Evolutionary conservation across 73 alveolate species (phyloP), one percentile per base, ranked within the genome.

Genomic region (Paraurostyla sp.): DNA sequence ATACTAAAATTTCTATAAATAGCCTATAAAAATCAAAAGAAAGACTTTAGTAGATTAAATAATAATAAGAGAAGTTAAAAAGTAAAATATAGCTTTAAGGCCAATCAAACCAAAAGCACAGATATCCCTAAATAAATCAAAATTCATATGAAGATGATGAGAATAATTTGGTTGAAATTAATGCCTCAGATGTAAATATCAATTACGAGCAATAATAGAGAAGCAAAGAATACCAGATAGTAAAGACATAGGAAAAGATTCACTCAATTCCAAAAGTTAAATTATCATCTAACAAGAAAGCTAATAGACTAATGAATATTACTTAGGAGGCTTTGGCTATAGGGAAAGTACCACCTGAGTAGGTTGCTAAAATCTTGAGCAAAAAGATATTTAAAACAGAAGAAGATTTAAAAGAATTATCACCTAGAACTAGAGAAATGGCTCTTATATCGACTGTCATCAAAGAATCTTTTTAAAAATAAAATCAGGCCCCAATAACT

Each of bases 391-490:
- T 43, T 78, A 78, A 54, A 32, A 7, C 60, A 29, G 89, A 78
- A 25, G 4, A 49, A 4, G 68, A 45, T 73, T 30, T 45, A 49
- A 2, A 45, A 15, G 58, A 38, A 32, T 33, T 85, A 18, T 85
- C 91, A 13, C 92, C 92, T 49, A 41, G 92, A 50, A 48, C 92
- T n/a, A 69, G 42, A 25, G 92, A 85, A 30, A 65, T 85, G 82
- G 57, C 59, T 57, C 27, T 43, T 63, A 69, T 85, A 29, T 60
- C 71, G 15, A 45, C 80, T 42, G 57, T 36, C 20, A 43, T 85
- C 38, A 85, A 65, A 35, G 85, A 68, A 20, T 46, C 63, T 9
- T 85, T 85, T 81, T 7, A 41, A 49, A 2, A 48, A 43, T 7
- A 4, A 6, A 57, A 50, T 4, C 51, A 48, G 42, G 92, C 92